Evolutionary conservation across 1,284 basidiomycete genomes (phyloP).

Genomic region (Exobasidium rhododendri): DNA sequence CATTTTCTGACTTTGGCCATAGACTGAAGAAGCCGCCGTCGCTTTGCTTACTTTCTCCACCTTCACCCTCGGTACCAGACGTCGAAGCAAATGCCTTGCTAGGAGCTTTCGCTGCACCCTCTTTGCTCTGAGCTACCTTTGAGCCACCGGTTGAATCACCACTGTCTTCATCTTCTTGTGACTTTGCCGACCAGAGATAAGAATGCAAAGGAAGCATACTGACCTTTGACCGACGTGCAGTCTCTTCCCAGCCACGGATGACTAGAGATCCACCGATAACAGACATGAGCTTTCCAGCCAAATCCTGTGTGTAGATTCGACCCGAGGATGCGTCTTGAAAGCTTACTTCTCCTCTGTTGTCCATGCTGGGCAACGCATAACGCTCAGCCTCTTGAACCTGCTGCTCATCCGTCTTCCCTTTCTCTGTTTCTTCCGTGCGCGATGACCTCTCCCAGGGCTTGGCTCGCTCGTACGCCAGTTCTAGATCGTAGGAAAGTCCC

Average conservation of each 20-base stretch:
- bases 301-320: constrained; percentile 49
- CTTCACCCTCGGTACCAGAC: neutral
- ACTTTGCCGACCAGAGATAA: constrained; percentile 11
- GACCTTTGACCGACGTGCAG: constrained; percentile 27
- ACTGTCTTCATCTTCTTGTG: neutral
- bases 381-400: constrained; percentile 16
- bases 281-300: constrained; percentile 37
- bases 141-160: neutral
- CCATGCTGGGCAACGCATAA: constrained; percentile 38
- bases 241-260: constrained; percentile 43
- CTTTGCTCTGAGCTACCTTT: constrained; percentile 7
- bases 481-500: constrained; percentile 50
- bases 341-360: constrained; percentile 43
- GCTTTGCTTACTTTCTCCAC: constrained; percentile 18
- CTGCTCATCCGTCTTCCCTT: constrained; percentile 21
- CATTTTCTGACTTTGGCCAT: constrained; percentile 32
- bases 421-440: constrained; percentile 9
- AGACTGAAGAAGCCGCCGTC: constrained; percentile 25
- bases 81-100: constrained; percentile 18
- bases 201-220: constrained; percentile 20
- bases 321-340: constrained; percentile 50
- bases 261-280: constrained; percentile 44
- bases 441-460: constrained; percentile 46
- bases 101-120: constrained; percentile 30
- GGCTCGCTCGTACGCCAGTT: constrained; percentile 52